A percentile compares a stretch with the other conserved stretches of the same genome.
Evolutionary conservation across 2,329 filamentous ascomycete genomes (phyloP).

Genomic region (Xylariaceae sp.): DNA sequence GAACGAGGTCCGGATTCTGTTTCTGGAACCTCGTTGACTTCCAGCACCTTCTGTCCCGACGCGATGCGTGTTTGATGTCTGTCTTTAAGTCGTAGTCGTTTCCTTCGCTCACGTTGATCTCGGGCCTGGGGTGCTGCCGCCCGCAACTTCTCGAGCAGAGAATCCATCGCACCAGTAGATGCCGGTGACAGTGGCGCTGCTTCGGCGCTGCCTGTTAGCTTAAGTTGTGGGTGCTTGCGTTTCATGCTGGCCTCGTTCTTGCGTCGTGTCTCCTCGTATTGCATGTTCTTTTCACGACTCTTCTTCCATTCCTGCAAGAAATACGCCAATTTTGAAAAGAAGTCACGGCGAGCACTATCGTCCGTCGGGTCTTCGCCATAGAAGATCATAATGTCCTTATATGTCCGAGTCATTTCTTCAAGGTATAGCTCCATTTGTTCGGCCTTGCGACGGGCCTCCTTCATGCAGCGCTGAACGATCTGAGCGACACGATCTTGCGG

Average conservation of each 20-base stretch:
- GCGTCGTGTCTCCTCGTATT: conserved; percentile 72
- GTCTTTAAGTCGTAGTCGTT: conserved; percentile 84
- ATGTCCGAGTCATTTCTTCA: conserved; percentile 85
- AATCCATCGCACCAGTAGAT: conserved; percentile 90
- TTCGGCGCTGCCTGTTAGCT: conserved; percentile 43
- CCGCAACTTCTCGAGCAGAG: conserved; percentile 86
- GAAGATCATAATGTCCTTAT: conserved; percentile 92
- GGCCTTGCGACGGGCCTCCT: conserved; percentile 90
- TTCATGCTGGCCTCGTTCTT: conserved; percentile 91
- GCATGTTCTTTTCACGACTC: conserved; percentile 86
- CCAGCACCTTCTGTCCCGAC: conserved; percentile 82
- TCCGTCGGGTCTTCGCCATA: conserved; percentile 92
- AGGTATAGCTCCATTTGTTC: conserved; percentile 93
- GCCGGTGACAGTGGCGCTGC: conserved; percentile 57
- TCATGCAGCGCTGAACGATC: conserved; percentile 89
- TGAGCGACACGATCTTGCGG: conserved; percentile 92
- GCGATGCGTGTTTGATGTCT: conserved; percentile 84
- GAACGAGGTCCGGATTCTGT: conserved; percentile 38
- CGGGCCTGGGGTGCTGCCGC: conserved; percentile 85
- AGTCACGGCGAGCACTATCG: conserved; percentile 88
- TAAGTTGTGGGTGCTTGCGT: conserved; percentile 72
- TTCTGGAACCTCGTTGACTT: conserved; percentile 58
- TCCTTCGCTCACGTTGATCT: conserved; percentile 82
- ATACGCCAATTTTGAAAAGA: conserved; percentile 86
- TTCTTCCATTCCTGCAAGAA: conserved; percentile 96